Base-by-base conservation (phyloP, 495 filamentous ascomycete species). In the Hypoxylon fuscum region DNA sequence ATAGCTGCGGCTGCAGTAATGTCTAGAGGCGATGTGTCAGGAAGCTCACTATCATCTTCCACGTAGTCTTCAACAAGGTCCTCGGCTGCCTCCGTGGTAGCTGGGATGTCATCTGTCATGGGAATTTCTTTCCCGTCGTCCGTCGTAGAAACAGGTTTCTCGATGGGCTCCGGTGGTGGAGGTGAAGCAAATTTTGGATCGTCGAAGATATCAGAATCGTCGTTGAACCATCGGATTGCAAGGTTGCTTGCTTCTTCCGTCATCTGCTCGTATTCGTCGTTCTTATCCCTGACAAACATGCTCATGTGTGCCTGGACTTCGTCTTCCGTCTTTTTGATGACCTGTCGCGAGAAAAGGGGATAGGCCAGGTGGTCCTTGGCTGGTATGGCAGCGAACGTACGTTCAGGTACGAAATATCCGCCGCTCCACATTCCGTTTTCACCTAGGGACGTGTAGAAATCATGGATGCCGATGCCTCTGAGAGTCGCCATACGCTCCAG, bases 221-320 rank as follows among this genome's bases (percentile, higher is more conserved):
- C 75, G 18, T 73, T 70, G 15, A 79, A 77, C 87, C 87, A 90
- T 10, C 70, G 65, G 0, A 79, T 70, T 3, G 87, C 76, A 34
- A 85, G 71, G 48, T 83, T 80, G 59, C 86, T 88, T 12, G 90
- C 86, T 44, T 87, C 72, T 43, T 86, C 81, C 17, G 85, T 77
- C 77, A 98, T 85, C 15, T 76, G 75, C 65, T 88, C 85, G 66
- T 93, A 97, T 25, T 85, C 88, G 25, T 85, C 83, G 68, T 97
- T 96, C 52, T 88, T 85, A 62, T 85, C 86, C 20, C 85, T 85
- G 52, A 81, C 75, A 68, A 98, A 98, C 87, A 98, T 91, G 52
- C 79, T 87, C 74, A 89, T 83, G 73, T 98, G 95, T 5, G 94
- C 93, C 54, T 81, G 79, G 12, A 90, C 84, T 76, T 98, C 95